Evolutionary conservation across 306 rosid species (phyloP), one percentile per base, ranked within the genome.

Genomic region (Trifolium pratense): DNA sequence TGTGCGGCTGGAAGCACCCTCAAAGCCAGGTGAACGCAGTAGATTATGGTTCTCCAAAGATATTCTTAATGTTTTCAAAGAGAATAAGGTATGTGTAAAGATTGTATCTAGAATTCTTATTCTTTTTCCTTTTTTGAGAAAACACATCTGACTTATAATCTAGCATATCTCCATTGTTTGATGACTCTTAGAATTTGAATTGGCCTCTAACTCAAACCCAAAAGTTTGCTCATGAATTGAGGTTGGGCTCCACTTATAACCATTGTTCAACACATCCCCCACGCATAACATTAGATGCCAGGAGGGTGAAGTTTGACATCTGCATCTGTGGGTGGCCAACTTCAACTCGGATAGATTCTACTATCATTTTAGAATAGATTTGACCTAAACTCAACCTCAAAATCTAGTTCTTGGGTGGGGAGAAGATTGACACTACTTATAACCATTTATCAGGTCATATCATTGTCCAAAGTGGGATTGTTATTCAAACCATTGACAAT

Each of bases 11-110:
- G 57, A 51, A 17, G 10, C 57, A 51, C 58, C 68, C 13, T 56
- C 17, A 25, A 71, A 40, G 10, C 67, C 66, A 0, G 57, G 49
- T 43, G 49, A 13, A 13, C 16, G n/a, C n/a, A 43, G 16, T 43
- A 12, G 49, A 43, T 43, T 43, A 43, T 43, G 49, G 49, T 17
- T 52, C 14, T 12, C 18, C 8, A 32, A 52, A 37, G 64, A 70
- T 70, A 53, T 70, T 17, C 37, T 70, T 18, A 51, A 36, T 34
- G 75, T 70, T 70, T 36, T 70, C 15, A 37, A 70, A 70, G 4
- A 42, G 29, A 53, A 75, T 15, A 66, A 40, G 73, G 73, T 66
- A 55, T 31, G 11, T 49, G 20, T 5, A 46, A 20, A 3, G 53
- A 43, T 4, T 43, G 4, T 43, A 0, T 39, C 12, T 39, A 39